These are phyloP conservation scores for Paecilomyces niveus DNA, from an alignment of 2,329 filamentous ascomycete genomes.

Conservation along the genomic window DNA sequence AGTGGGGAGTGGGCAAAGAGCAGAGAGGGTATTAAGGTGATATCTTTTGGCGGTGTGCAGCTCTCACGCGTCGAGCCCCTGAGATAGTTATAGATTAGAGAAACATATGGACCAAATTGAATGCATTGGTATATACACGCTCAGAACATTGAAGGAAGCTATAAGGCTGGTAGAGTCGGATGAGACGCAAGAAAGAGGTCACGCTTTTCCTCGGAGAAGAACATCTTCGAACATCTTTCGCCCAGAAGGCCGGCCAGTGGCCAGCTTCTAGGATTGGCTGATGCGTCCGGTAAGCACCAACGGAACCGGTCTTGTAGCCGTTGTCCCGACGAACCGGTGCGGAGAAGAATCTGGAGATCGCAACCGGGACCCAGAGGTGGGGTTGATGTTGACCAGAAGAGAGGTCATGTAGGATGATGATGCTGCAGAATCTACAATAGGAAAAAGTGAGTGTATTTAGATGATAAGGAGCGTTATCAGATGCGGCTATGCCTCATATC, in stretches of 20 bases:
- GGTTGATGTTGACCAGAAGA: neutral
- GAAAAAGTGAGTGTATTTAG: neutral
- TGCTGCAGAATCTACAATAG: neutral
- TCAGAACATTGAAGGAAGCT: neutral
- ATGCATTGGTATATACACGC: neutral
- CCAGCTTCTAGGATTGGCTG: neutral
- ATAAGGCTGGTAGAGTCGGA: neutral
- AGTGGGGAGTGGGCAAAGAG: neutral
- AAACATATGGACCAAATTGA: neutral
- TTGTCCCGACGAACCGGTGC: conserved; percentile 14
- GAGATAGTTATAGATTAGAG: neutral
- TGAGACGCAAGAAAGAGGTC: neutral
- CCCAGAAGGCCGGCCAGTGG: neutral
- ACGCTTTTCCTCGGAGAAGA: neutral
- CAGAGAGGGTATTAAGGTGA: neutral
- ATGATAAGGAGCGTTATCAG: neutral
- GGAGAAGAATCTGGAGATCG: conserved; percentile 5
- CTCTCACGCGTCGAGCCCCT: neutral
- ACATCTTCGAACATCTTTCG: neutral
- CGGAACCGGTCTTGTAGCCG: conserved; percentile 3
- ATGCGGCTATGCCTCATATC: neutral
- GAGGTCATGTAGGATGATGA: neutral
- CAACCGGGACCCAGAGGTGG: neutral
- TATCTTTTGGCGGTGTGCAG: neutral
- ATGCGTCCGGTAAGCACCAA: neutral